A percentile compares a stretch with the other conserved stretches of the same genome.
Evolutionary conservation across 768 basidiomycete genomes (phyloP).

Genomic region (Harrya chromipes): DNA sequence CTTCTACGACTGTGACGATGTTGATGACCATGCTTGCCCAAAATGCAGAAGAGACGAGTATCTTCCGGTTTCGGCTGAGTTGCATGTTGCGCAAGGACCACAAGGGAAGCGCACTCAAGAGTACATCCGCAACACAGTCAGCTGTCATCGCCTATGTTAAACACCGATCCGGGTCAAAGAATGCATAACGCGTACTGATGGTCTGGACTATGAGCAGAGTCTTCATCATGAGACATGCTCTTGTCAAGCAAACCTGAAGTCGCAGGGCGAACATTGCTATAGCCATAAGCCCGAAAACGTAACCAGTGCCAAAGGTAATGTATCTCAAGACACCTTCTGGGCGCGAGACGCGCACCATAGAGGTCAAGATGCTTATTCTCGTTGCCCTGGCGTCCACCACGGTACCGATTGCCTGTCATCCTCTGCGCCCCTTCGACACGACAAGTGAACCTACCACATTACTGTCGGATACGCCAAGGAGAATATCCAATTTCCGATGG

Average conservation of each 20-base stretch:
- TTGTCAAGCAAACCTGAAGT: slow-evolving; percentile 5
- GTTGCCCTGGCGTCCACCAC: slow-evolving; percentile 14
- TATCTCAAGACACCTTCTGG: slow-evolving; percentile 12
- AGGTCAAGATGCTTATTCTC: slow-evolving; percentile 24
- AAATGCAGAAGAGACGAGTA: slow-evolving; percentile 20
- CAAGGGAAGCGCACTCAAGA: slow-evolving; percentile 20
- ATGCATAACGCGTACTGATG: slow-evolving; percentile 6
- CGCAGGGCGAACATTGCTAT: slow-evolving; percentile 6
- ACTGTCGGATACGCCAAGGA: slow-evolving; percentile 17
- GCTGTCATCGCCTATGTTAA: slow-evolving; percentile 6
- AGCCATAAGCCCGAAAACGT: slow-evolving; percentile 16
- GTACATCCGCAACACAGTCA: slow-evolving; percentile 20
- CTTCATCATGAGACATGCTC: slow-evolving; percentile 4
- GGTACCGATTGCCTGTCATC: neutral
- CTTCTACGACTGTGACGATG: slow-evolving; percentile 16
- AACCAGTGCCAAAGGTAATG: slow-evolving; percentile 7
- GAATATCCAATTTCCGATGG: slow-evolving; percentile 9
- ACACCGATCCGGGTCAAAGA: neutral
- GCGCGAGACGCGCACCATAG: slow-evolving; percentile 20
- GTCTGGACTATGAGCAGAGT: slow-evolving; percentile 9
- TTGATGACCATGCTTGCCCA: slow-evolving; percentile 23
- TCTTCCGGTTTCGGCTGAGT: slow-evolving; percentile 13
- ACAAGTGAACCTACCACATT: slow-evolving; percentile 4
- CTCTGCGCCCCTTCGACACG: neutral
- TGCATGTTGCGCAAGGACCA: slow-evolving; percentile 12